These are phyloP conservation scores for Pugionium dolabratum DNA, from an alignment of 345 rosid species.

Conservation along the genomic window DNA sequence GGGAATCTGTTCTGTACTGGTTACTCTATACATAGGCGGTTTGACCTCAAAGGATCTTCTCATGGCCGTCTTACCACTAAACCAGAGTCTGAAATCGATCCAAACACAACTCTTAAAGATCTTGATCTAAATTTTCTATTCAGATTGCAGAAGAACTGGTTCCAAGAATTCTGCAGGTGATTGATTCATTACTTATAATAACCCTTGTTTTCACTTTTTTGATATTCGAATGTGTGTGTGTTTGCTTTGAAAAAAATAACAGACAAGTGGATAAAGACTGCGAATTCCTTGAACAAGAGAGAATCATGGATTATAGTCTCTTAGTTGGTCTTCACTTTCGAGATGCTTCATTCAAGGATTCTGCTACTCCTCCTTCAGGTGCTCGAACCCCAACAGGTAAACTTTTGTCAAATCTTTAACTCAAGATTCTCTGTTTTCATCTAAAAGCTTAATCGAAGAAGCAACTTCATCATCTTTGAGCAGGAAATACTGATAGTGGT, in stretches of 20 bases:
- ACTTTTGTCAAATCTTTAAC: conserved; percentile 29
- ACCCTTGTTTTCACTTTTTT: neutral
- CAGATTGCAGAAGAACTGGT: conserved; percentile 73
- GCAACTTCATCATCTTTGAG: conserved; percentile 19
- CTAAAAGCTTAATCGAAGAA: conserved; percentile 30
- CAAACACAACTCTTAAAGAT: conserved; percentile 89
- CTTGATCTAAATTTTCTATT: conserved; percentile 86
- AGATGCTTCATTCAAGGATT: conserved; percentile 49
- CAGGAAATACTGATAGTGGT: conserved; percentile 55
- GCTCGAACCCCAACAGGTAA: conserved; percentile 73
- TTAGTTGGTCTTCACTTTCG: conserved; percentile 86
- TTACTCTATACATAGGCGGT: conserved; percentile 78
- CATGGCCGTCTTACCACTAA: conserved; percentile 80
- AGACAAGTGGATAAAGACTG: conserved; percentile 97
- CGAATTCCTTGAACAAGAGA: conserved; percentile 88
- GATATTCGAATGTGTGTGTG: neutral
- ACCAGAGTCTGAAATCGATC: conserved; percentile 84
- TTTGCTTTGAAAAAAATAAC: conserved; percentile 18
- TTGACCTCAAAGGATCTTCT: conserved; percentile 96
- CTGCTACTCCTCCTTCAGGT: conserved; percentile 49
- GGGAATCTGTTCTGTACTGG: conserved; percentile 88
- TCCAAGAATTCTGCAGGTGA: conserved; percentile 90
- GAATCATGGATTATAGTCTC: conserved; percentile 97
- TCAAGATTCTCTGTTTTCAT: neutral
- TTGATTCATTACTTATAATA: neutral